Percentiles rank a stretch among this genome's conserved stretches.
phyloP scores from a whole-genome alignment of 352 stramenopile species.

The Aphanomyces astaci region DNA sequence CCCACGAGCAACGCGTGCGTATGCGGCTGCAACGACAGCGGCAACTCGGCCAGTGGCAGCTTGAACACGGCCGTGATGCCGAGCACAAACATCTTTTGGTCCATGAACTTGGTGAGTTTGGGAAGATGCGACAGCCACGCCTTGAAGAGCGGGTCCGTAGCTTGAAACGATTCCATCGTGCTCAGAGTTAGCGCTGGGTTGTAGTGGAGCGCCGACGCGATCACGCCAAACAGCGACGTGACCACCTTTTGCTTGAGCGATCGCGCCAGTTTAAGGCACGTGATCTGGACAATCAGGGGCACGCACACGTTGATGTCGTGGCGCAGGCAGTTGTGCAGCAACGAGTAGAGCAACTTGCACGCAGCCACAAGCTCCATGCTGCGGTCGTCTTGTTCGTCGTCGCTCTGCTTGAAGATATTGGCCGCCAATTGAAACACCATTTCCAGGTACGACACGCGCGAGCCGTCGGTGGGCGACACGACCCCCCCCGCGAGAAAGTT shows the following conservation, averaged over 20 bases:
- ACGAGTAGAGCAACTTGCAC: slow-evolving; percentile 65
- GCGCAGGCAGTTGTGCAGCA: slow-evolving; percentile 78
- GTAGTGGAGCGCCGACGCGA: slow-evolving; percentile 91
- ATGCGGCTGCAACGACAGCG: slow-evolving; percentile 76
- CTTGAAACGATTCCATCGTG: slow-evolving; percentile 81
- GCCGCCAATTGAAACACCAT: slow-evolving; percentile 76
- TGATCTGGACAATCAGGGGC: slow-evolving; percentile 61
- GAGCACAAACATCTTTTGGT: slow-evolving; percentile 90
- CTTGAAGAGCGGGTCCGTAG: slow-evolving; percentile 85
- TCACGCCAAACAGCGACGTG: slow-evolving; percentile 85
- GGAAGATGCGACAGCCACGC: slow-evolving; percentile 87
- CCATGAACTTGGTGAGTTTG: slow-evolving; percentile 73
- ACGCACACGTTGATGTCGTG: slow-evolving; percentile 67
- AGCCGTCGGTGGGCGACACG: slow-evolving; percentile 36
- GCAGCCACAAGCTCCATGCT: slow-evolving; percentile 41
- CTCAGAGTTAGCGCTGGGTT: slow-evolving; percentile 85
- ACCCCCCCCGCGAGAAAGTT: slow-evolving; percentile 46
- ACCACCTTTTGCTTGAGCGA: slow-evolving; percentile 51
- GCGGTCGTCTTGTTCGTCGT: slow-evolving; percentile 52
- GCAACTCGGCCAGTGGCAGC: slow-evolving; percentile 73
- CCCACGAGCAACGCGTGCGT: slow-evolving; percentile 82
- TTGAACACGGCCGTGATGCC: slow-evolving; percentile 88
- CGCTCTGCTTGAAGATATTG: slow-evolving; percentile 53
- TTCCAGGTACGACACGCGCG: slow-evolving; percentile 58
- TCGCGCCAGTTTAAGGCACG: slow-evolving; percentile 40